Evolutionary conservation across 345 rosid species (phyloP), one percentile per base, ranked within the genome.

Genomic region (Eutrema japonicum): DNA sequence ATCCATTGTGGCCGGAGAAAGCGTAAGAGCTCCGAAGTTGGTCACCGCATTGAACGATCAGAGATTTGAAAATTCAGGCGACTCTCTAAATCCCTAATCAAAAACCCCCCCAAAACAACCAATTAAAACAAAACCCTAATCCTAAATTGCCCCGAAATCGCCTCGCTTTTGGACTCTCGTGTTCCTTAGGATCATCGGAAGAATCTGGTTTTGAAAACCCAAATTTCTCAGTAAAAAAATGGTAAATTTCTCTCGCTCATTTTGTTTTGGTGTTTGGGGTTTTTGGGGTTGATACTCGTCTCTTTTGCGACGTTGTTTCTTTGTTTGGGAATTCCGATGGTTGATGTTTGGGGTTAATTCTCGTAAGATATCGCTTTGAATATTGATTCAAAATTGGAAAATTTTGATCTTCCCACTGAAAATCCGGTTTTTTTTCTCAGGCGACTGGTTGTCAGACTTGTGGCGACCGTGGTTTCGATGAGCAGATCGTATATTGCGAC

Each of bases 381-480:
- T 9, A 3, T 10, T 41, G 45, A 41, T 41, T 9, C 42, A 2
- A 41, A 1, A 10, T 5, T 56, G 10, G 10, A 14, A 26, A 59
- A 12, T 7, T 43, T 62, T 42, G 51, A 43, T 46, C 45, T 48
- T 33, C 36, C 38, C 42, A 0, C 42, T 38, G 10, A 38, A 9
- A 38, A 38, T 38, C 9, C 42, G 42, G 5, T 35, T 36, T 7
- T 40, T 16, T 6, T 37, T 1, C n/a, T 10, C 78, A 88, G 88
- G 81, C 14, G 35, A 22, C 51, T 72, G 36, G 81, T 74, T 89
- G 96, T 72, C 79, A 49, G 60, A 68, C 18, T 14, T 87, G 92
- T 49, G 90, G 88, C 36, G 85, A 82, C 59, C 8, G 1, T 16
- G 96, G 96, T 26, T 82, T 64, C 42, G 13, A 50, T 4, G 78